Percentiles rank a stretch among this genome's conserved stretches.
Conservation (phyloP, 2,329 filamentous ascomycete species). For the Microcera coccophila region DNA sequence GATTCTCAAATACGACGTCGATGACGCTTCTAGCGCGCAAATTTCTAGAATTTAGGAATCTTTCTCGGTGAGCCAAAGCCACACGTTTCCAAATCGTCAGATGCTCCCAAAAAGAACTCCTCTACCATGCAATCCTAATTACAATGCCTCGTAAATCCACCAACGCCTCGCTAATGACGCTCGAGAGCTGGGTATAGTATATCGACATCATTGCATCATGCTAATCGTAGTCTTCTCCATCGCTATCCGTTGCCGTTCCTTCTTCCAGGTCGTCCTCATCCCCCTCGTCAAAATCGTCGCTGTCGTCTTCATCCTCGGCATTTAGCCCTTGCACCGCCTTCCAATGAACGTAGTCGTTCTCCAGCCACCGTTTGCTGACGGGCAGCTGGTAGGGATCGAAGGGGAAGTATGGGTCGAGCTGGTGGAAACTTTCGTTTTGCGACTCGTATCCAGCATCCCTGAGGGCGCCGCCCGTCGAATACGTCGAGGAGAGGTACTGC, state of each 20-base stretch:
- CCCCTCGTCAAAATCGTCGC: conserved; percentile 49
- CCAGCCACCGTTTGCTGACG: conserved; percentile 81
- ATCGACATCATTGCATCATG: not conserved
- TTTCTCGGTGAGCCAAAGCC: no score
- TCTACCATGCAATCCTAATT: conserved; percentile 1
- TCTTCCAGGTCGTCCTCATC: conserved; percentile 47
- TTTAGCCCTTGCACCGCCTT: conserved; percentile 67
- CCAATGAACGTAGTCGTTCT: conserved; percentile 80
- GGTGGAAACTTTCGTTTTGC: conserved; percentile 72
- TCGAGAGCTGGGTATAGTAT: conserved; percentile 6
- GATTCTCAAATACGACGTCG: no score
- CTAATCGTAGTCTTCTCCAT: conserved; percentile 40
- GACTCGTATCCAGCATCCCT: conserved; percentile 46
- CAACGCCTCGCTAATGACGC: conserved; percentile 21
- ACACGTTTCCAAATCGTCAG: no score
- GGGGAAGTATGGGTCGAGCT: conserved; percentile 92
- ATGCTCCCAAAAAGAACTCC: conserved; percentile 1
- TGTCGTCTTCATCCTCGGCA: conserved; percentile 52
- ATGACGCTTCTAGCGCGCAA: no score
- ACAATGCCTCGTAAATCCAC: conserved; percentile 7
- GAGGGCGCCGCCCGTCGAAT: conserved; percentile 52
- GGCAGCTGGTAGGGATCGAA: conserved; percentile 96
- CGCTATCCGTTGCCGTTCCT: conserved; percentile 49
- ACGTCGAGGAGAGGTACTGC: conserved; percentile 59
- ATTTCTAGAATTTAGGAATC: no score